Evolutionary conservation across 768 basidiomycete species (phyloP).

Genomic region (Psilocybe sp.): DNA sequence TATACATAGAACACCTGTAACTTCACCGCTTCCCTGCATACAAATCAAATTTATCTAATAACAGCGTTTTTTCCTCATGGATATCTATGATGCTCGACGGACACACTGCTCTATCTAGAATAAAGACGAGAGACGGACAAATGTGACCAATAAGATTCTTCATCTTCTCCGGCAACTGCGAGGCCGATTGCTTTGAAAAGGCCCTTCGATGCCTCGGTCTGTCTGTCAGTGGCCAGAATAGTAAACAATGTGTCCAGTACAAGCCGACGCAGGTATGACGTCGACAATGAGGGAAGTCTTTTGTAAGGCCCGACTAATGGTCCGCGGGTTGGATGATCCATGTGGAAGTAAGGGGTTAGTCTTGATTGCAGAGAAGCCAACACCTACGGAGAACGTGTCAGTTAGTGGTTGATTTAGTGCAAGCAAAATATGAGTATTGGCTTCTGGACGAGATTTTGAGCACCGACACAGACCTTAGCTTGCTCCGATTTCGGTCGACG

Average conservation of each 20-base stretch:
- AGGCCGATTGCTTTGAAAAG: constrained; percentile 28
- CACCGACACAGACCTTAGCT: constrained; percentile 36
- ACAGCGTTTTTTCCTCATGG: no score
- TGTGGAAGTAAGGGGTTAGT: constrained; percentile 76
- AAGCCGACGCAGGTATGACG: constrained; percentile 45
- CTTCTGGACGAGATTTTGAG: not conserved
- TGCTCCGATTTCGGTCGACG: constrained; percentile 45
- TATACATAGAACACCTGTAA: no score
- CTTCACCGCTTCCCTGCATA: no score
- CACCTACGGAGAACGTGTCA: constrained; percentile 18
- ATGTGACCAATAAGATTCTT: constrained; percentile 39
- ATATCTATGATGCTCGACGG: not conserved
- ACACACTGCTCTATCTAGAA: constrained; percentile 10
- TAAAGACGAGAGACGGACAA: constrained; percentile 13
- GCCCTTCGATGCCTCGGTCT: constrained; percentile 9
- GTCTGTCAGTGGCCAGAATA: constrained; percentile 17
- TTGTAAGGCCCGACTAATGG: constrained; percentile 73
- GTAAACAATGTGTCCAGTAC: constrained; percentile 60
- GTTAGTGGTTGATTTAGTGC: not conserved
- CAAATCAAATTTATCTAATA: no score
- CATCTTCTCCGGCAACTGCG: constrained; percentile 35
- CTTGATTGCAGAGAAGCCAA: constrained; percentile 50
- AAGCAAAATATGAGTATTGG: not conserved
- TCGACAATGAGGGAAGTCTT: constrained; percentile 46
- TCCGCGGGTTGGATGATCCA: constrained; percentile 75